Evolutionary conservation across 202 grass and related monocot species (phyloP), one percentile per base, ranked within the genome.

Genomic region (Hordeum pubiflorum): DNA sequence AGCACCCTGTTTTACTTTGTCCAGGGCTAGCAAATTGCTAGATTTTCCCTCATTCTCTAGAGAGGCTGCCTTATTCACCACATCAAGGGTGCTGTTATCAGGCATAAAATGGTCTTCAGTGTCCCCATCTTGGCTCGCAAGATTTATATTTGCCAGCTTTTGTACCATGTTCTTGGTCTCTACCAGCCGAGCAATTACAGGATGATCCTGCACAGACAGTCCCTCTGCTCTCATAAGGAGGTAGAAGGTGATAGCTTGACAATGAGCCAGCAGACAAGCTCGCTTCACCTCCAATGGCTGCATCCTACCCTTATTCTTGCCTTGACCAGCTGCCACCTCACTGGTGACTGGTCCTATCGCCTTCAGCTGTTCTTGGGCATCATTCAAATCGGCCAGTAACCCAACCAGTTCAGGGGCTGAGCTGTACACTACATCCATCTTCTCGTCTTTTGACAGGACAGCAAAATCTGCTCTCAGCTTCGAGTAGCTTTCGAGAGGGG

Each of bases 221-320:
- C 95, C 95, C 79, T 97, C 92, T 13, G 92, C 86, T 83, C 92
- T 97, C 74, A 94, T 87, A 87, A 97, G 92, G 69, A 97, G 95
- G 84, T 97, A 94, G 75, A 93, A 97, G 52, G 82, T 94, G 85
- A 97, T 97, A 78, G 92, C 72, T 77, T 94, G 95, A 84, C 86
- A 94, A 79, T 97, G 92, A 74, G 83, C 87, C 74, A 91, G 74
- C 69, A 94, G 76, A 78, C 93, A 90, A 74, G 82, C 89, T 79
- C 87, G 80, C 83, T 91, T 89, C 81, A 87, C 88, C 71, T 91
- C 88, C 63, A 82, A 89, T 72, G 79, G 81, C 10, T 83, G 82
- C 84, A 93, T 84, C 41, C 1, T 67, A 79, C 74, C 85, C 39
- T 90, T 89, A 66, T 76, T 22, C 58, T 61, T 87, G 58, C 61